Conservation (phyloP, 345 rosid species). For the Adansonia digitata region DNA sequence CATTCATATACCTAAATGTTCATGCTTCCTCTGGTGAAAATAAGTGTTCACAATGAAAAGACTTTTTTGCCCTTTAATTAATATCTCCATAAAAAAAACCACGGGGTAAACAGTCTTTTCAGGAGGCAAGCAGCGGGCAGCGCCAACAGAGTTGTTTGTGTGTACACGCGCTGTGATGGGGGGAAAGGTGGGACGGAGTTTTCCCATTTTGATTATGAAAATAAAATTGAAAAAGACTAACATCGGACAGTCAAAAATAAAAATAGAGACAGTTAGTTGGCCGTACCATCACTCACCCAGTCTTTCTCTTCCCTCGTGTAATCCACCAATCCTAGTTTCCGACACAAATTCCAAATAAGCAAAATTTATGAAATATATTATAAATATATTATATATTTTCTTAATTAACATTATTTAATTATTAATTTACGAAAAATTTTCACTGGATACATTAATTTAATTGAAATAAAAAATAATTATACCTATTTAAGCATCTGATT, state of each 20-base stretch:
- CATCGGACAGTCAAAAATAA: slow-evolving; percentile 26
- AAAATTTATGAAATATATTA: not conserved
- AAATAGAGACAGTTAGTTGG: slow-evolving; percentile 37
- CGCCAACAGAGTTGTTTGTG: not conserved
- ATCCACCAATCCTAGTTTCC: not conserved
- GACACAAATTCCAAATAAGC: not conserved
- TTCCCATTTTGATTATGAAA: not conserved
- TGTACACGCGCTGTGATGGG: not conserved
- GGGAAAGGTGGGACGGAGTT: not conserved
- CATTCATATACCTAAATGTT: no score
- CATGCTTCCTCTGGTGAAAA: no score
- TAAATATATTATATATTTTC: no score
- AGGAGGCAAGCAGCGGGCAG: no score
- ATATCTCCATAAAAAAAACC: not conserved
- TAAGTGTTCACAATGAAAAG: no score
- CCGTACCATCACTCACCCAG: not conserved
- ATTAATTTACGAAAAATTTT: no score
- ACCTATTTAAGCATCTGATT: no score
- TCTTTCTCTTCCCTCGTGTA: not conserved
- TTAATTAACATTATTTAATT: no score
- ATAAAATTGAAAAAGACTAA: not conserved
- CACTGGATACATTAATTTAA: no score
- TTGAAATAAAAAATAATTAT: no score
- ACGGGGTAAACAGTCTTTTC: not conserved
- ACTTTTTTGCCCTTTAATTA: not conserved